Base-by-base conservation (phyloP, 1,284 basidiomycete species). In the Cutaneotrichosporon sp. region DNA sequence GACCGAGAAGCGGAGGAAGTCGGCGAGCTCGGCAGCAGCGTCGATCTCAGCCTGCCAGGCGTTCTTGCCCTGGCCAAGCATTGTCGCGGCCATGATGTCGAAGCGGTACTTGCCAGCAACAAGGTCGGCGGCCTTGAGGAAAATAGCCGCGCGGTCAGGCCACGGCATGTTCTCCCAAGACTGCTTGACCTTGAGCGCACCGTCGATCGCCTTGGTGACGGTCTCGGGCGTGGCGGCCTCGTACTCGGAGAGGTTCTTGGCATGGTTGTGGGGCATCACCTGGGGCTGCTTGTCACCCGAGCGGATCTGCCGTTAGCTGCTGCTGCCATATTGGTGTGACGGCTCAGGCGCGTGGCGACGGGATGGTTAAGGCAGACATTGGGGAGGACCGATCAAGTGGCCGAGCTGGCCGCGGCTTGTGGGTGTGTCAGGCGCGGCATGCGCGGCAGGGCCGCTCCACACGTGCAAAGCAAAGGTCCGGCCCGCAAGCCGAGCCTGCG, bases 1-100 rank as follows among this genome's bases (percentile, higher is more conserved):
- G 68, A 93, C 92, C 41, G 90, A 89, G 69, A 98, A 99, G 59
- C 96, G 83, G 76, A 97, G 84, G 80, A 99, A 99, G 76, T 99
- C 94, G 52, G 82, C 76, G 53, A 96, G 78, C 90, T 97, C 94
- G 15, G 96, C 94, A 23, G 92, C 94, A 49, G 96, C 90, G 76
- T 99, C 94, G 60, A 99, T 98, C 80, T 99, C 94, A 20, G 94
- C 96, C 78, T 99, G 94, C 94, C 94, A 98, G 12, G 83, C 86
- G 73, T 97, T 99, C 83, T 99, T 99, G 49, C 96, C 94, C 78
- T 99, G 94, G 13, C 94, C 94, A 42, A 99, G 81, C 79, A 98
- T 97, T 44, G 94, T 97, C 30, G 94, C 92, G 30, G 96, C 96
- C 78, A 97, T 83, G 50, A 99, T 80, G 77, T 88, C 86, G 79